phyloP scores from a whole-genome alignment of 169 alveolate species.

The Babesia divergens region DNA sequence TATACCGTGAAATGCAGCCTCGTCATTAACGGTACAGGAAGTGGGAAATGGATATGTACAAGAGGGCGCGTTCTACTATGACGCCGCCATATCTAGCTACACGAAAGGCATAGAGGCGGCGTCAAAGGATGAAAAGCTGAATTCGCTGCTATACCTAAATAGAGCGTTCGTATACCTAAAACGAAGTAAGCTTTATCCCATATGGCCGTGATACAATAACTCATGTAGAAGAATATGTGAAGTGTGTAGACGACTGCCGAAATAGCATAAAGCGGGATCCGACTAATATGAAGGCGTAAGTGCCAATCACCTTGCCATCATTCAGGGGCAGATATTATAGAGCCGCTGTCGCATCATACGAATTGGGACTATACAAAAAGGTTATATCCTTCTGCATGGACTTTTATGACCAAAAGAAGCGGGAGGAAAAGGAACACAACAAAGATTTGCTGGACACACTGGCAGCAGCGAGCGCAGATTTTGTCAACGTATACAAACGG shows the following conservation, averaged over 20 bases:
- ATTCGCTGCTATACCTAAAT: constrained; percentile 55
- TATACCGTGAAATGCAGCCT: neutral
- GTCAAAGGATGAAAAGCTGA: constrained; percentile 34
- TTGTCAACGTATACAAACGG: constrained; percentile 15
- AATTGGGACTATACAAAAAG: constrained; percentile 54
- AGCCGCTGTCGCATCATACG: constrained; percentile 60
- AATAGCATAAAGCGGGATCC: constrained; percentile 33
- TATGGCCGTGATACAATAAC: neutral
- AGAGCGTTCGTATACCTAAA: constrained; percentile 61
- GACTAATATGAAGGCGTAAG: constrained; percentile 54
- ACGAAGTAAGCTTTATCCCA: neutral
- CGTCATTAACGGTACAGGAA: constrained; percentile 19
- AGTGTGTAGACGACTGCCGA: constrained; percentile 61
- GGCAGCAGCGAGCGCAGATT: constrained; percentile 19
- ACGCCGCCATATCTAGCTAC: constrained; percentile 65
- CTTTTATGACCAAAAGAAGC: constrained; percentile 18
- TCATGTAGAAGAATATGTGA: constrained; percentile 43
- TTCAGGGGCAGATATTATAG: constrained; percentile 42
- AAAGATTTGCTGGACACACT: neutral
- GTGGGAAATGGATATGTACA: constrained; percentile 63
- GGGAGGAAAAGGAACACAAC: neutral
- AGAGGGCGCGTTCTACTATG: constrained; percentile 48
- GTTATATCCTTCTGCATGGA: constrained; percentile 54
- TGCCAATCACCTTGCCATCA: neutral
- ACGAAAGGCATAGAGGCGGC: constrained; percentile 63